Base-by-base conservation (phyloP, 2,329 filamentous ascomycete species). In the Penicillium sclerotiorum region DNA sequence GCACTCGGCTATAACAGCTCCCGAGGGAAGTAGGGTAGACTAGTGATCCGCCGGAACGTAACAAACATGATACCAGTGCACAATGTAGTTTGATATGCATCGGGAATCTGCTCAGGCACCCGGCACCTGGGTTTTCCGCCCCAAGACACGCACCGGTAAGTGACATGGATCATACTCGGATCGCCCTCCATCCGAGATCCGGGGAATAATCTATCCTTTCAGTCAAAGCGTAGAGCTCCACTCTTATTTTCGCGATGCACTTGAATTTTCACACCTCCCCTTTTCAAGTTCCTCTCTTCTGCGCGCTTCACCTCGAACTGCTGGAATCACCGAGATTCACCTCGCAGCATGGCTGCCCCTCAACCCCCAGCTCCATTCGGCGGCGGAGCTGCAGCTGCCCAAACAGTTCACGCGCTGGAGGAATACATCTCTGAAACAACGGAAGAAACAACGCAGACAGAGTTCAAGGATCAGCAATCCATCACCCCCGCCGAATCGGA, bases 401-500 rank as follows among this genome's bases (percentile, higher is more conserved):
- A 39, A 15, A 23, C 47, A 36, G 52, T 57, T 17, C 40, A 47
- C 9, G 11, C 49, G 18, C n/a, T 47, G 1, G 38, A 43, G 3
- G 50, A 57, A 2, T 39, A 46, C 5, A 28, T 21, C 45, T 47
- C 25, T 4, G 60, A 61, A 8, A 18, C 20, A 4, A 30, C 25
- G 5, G 9, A 8, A 6, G 23, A 25, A 17, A 27, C n/a, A 7
- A 27, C 38, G 9, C 15, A 12, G 6, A n/a, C 15, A 15, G 30
- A 18, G 20, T 20, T 12, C 27, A 21, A 20, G 57, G 63, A 64
- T 18, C 60, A 23, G 12, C 12, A 23, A 21, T 38, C 63, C 3
- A 53, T 61, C n/a, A 65, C 63, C 11, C 50, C 55, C 8, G 53
- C 54, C 8, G 55, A 57, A 6, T 58, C 60, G 2, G 62, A 65